Percentiles rank a stretch among this genome's conserved stretches.
phyloP scores from a whole-genome alignment of 2,329 filamentous ascomycete species.

The Aureobasidium mangrovei region DNA sequence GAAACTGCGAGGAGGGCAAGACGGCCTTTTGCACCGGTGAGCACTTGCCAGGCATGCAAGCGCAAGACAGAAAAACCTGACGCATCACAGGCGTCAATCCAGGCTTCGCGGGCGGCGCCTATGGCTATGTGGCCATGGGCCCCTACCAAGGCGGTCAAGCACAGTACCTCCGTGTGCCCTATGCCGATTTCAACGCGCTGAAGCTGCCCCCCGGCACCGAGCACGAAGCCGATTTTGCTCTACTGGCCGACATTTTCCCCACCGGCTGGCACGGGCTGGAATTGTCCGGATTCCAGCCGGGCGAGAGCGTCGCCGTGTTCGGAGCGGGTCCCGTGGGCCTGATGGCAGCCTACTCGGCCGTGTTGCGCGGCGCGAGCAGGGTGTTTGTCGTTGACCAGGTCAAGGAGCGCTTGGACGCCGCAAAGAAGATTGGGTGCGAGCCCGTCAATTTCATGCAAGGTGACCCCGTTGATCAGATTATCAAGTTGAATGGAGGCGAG shows the following conservation, averaged over 20 bases:
- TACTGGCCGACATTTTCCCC: slow-evolving; percentile 43
- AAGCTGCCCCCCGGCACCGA: slow-evolving; percentile 53
- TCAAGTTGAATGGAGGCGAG: slow-evolving; percentile 44
- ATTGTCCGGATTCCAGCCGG: slow-evolving; percentile 50
- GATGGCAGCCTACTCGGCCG: slow-evolving; percentile 57
- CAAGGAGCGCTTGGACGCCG: slow-evolving; percentile 48
- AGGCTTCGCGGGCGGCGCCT: slow-evolving; percentile 51
- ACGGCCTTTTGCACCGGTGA: slow-evolving; percentile 56
- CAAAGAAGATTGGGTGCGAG: slow-evolving; percentile 53
- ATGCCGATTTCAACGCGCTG: slow-evolving; percentile 58
- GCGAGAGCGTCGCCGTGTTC: slow-evolving; percentile 56
- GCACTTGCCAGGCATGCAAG: background rate
- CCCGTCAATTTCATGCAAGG: slow-evolving; percentile 53
- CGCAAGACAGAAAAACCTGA: background rate
- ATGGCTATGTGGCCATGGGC: slow-evolving; percentile 44
- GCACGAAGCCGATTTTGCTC: slow-evolving; percentile 51
- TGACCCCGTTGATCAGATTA: slow-evolving; percentile 53
- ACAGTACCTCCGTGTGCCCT: slow-evolving; percentile 56
- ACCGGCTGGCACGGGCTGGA: slow-evolving; percentile 50
- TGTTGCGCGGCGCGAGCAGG: slow-evolving; percentile 50
- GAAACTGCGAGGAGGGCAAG: slow-evolving; percentile 55
- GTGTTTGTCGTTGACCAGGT: slow-evolving; percentile 58
- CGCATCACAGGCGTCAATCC: slow-evolving; percentile 38
- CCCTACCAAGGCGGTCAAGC: slow-evolving; percentile 50
- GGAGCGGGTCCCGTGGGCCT: slow-evolving; percentile 55